Conservation (phyloP, 305 asterid species). For the Solanum hybrid region DNA sequence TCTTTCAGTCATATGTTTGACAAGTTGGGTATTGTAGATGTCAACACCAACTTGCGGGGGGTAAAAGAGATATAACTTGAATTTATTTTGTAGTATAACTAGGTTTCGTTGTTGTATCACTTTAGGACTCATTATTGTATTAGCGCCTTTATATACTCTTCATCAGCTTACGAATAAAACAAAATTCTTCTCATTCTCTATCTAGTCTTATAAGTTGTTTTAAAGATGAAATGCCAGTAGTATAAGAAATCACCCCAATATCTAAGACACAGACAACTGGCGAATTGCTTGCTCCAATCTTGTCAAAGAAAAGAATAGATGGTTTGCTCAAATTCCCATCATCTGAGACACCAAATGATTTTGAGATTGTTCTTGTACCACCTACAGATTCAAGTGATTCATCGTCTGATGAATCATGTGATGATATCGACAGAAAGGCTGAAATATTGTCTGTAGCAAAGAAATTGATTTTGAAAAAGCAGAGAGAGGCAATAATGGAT, state of each 20-base stretch:
- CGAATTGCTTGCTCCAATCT: slow-evolving; percentile 2
- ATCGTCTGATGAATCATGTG: slow-evolving; percentile 38
- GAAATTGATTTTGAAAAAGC: slow-evolving; percentile 61
- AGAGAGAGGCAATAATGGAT: slow-evolving; percentile 63
- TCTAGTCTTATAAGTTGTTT: too few species aligned
- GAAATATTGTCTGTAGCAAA: slow-evolving; percentile 70
- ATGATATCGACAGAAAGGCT: slow-evolving; percentile 49
- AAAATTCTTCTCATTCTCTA: too few species aligned
- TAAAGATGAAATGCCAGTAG: slow-evolving; percentile 47
- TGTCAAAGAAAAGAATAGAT: slow-evolving; percentile 3
- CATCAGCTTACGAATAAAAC: too few species aligned
- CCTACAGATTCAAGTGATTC: slow-evolving; percentile 56
- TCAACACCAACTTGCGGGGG: too few species aligned
- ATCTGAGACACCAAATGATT: slow-evolving; percentile 30
- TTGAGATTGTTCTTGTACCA: slow-evolving; percentile 76
- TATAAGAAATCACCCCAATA: slow-evolving; percentile 3
- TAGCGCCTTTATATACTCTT: too few species aligned
- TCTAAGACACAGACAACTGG: slow-evolving; percentile 12
- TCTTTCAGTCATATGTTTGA: too few species aligned
- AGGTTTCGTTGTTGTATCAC: too few species aligned
- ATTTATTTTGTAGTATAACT: too few species aligned
- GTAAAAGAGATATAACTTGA: too few species aligned
- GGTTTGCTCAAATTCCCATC: neutral
- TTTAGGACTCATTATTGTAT: too few species aligned
- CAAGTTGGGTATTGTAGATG: too few species aligned